Evolutionary conservation across 208 protist species (phyloP), one percentile per base, ranked within the genome.

Genomic region (Crithidia sp.): DNA sequence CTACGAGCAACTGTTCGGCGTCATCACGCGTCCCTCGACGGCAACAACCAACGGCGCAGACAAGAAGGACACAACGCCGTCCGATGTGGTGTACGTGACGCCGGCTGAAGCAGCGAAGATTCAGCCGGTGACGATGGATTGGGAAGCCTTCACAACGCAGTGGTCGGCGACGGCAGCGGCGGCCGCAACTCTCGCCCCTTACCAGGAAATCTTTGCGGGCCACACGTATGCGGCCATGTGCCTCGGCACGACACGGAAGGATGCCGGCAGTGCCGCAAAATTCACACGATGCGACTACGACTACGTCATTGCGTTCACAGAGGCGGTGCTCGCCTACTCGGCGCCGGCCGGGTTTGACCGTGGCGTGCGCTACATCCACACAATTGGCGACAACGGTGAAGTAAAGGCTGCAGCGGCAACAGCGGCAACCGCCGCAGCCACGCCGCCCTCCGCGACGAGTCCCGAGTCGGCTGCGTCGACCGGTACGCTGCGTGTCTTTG

Each of bases 231-330:
- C 68, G 17, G 87, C 86, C 17, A 91, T 92, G 86, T 89, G 84
- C 50, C 78, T 96, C 58, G 92, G 92, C 50, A 96, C 92, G 8
- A 96, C 92, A 14, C 84, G 86, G 14, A 81, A 76, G 17, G 92
- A 96, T 58, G 92, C 92, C 7, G 89, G 89, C 55, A 88, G 85
- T 39, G 88, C 85, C 5, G 76, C 78, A 41, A 57, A 61, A 5
- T 96, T 96, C 69, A 77, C 60, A 6, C 83, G 83, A 3, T 89
- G 86, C 59, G 92, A 96, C 67, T 93, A 88, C 72, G 85, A 90
- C 62, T 95, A 93, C 72, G 86, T 85, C 68, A 76, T 90, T 8
- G 80, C 76, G 49, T 92, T 93, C 64, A 85, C 84, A 5, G 80
- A 92, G 77, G 82, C 86, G 36, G 40, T 92, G 67, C 61, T 87